These are phyloP conservation scores for Fimicolochytrium jonesii DNA, from an alignment of 192 early-diverging fungal species.

Conservation along the genomic window DNA sequence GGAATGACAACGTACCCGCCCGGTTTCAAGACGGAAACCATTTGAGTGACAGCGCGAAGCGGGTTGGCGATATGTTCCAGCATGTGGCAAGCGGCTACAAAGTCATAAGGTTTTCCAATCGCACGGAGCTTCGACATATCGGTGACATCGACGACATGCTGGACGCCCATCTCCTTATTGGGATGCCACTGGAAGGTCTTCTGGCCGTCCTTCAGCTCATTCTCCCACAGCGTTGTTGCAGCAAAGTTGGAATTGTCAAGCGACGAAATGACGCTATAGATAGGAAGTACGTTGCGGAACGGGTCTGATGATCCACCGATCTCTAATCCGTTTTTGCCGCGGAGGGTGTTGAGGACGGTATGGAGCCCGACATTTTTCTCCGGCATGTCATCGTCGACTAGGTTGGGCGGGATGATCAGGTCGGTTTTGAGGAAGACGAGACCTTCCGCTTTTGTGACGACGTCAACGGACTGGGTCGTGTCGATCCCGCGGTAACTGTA, in stretches of 20 bases:
- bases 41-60: too few species aligned
- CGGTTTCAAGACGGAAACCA: too few species aligned
- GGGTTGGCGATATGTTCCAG: neutral
- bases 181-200: neutral
- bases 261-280: neutral
- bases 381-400: constrained; percentile 1
- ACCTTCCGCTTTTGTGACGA: neutral
- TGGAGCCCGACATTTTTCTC: neutral
- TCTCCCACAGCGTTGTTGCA: too few species aligned
- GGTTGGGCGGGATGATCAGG: neutral
- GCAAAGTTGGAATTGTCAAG: constrained; percentile 1
- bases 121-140: neutral
- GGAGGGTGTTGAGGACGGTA: neutral
- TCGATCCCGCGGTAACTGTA: neutral
- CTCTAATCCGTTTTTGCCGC: neutral
- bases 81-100: neutral
- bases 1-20: too few species aligned
- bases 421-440: neutral
- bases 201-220: neutral
- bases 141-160: neutral
- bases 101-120: neutral
- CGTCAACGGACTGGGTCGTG: neutral
- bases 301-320: neutral
- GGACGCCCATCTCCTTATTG: neutral
- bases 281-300: neutral